These are phyloP conservation scores for Globisporangium heterothallicum DNA, from an alignment of 352 stramenopile genomes.

Conservation along the genomic window DNA sequence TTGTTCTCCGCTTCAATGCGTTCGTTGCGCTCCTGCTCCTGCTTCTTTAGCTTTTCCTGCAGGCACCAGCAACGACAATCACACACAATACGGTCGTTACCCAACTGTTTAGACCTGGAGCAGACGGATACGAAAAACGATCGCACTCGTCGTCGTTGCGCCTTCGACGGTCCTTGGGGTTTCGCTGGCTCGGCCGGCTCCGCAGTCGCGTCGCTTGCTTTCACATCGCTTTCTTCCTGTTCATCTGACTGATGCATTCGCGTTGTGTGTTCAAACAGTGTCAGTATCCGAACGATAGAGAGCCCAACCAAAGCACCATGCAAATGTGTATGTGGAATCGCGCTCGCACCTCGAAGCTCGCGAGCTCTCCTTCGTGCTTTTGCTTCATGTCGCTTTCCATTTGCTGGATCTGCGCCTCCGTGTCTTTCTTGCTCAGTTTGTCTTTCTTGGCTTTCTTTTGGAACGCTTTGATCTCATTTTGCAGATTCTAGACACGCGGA, in stretches of 20 bases:
- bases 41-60: conserved; percentile 66
- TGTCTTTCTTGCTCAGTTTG: conserved; percentile 69
- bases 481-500: conserved; percentile 38
- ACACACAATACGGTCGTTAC: neutral
- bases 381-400: conserved; percentile 58
- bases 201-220: conserved; percentile 5
- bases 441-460: conserved; percentile 87
- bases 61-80: neutral
- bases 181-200: conserved; percentile 12
- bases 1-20: conserved; percentile 77
- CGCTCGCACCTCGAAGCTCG: conserved; percentile 24
- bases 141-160: conserved; percentile 54
- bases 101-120: neutral
- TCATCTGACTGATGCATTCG: conserved; percentile 8
- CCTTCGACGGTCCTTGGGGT: conserved; percentile 48
- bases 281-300: conserved; percentile 1
- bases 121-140: neutral
- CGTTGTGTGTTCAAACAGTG: neutral
- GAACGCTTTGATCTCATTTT: conserved; percentile 73
- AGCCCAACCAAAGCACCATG: neutral
- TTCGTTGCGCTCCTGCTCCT: conserved; percentile 66
- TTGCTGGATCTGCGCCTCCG: conserved; percentile 41
- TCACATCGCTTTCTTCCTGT: conserved; percentile 3
- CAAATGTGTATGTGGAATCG: too few species aligned
- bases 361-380: conserved; percentile 51